Conservation (phyloP, 129 eudicot genomes). For the Erigeron canadensis region DNA sequence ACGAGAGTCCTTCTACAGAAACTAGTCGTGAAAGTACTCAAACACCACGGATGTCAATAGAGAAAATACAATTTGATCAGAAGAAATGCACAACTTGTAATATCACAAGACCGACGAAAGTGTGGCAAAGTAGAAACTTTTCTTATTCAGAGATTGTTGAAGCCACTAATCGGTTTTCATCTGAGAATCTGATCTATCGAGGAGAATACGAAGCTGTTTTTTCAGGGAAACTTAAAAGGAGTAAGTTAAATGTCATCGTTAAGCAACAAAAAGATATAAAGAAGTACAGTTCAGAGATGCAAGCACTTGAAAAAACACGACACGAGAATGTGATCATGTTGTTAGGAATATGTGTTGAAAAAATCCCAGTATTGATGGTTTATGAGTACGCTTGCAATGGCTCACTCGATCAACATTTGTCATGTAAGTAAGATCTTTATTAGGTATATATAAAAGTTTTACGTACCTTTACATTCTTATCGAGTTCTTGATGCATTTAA, state of each 20-base stretch:
- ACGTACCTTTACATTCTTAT: not conserved
- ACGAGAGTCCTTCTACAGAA: conserved; percentile 12
- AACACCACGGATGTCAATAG: not conserved
- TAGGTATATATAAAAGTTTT: not conserved
- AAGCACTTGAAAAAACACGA: conserved; percentile 34
- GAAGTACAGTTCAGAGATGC: conserved; percentile 37
- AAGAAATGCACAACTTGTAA: conserved; percentile 36
- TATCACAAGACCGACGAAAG: conserved; percentile 32
- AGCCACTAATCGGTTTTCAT: conserved; percentile 47
- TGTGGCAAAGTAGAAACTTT: conserved; percentile 22
- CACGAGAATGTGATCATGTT: conserved; percentile 41
- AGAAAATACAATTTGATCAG: conserved; percentile 13
- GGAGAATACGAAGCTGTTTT: conserved; percentile 44
- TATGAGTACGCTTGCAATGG: conserved; percentile 46
- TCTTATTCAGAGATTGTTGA: conserved; percentile 32
- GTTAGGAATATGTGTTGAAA: conserved; percentile 36
- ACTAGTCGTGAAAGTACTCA: not conserved
- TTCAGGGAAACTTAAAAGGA: conserved; percentile 27
- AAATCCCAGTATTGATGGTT: conserved; percentile 25
- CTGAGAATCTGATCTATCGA: conserved; percentile 39
- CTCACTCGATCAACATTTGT: conserved; percentile 43
- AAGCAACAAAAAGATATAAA: conserved; percentile 39
- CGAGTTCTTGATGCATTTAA: not conserved
- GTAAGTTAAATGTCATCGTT: conserved; percentile 24
- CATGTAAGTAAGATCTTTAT: conserved; percentile 39